Conservation (phyloP, 768 basidiomycete species). For the Leccinum boreale region DNA sequence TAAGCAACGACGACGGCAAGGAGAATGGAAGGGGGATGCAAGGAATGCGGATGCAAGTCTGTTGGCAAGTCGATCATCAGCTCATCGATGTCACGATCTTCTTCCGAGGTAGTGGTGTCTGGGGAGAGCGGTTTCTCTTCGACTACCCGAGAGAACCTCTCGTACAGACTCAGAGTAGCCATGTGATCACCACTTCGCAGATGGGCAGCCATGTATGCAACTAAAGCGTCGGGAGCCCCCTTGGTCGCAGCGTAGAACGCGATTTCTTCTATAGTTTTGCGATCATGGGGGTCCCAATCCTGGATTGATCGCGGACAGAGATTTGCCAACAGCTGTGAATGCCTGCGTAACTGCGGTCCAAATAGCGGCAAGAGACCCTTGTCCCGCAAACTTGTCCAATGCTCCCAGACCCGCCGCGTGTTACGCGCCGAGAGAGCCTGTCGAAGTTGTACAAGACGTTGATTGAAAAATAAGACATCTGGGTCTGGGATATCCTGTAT, state of each 20-base stretch:
- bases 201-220: slow-evolving; percentile 46
- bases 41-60: slow-evolving; percentile 9
- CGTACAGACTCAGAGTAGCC: slow-evolving; percentile 45
- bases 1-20: slow-evolving; percentile 58
- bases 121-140: slow-evolving; percentile 17
- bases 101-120: slow-evolving; percentile 11
- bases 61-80: slow-evolving; percentile 23
- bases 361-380: slow-evolving; percentile 45
- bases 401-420: slow-evolving; percentile 22
- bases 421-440: slow-evolving; percentile 37
- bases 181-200: slow-evolving; percentile 40
- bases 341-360: slow-evolving; percentile 40
- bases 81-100: slow-evolving; percentile 23
- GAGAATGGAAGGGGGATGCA: slow-evolving; percentile 37
- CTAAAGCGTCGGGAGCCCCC: slow-evolving; percentile 46
- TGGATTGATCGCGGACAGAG: slow-evolving; percentile 22
- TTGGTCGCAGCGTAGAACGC: slow-evolving; percentile 46
- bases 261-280: slow-evolving; percentile 41
- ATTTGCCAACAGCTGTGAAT: slow-evolving; percentile 35
- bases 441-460: slow-evolving; percentile 36
- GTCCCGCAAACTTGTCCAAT: slow-evolving; percentile 45
- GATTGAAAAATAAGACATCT: slow-evolving; percentile 36
- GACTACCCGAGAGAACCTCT: slow-evolving; percentile 31
- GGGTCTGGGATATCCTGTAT: slow-evolving; percentile 22
- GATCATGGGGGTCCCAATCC: slow-evolving; percentile 28